Conservation (phyloP, 208 protist genomes). For the Willaertia magna region DNA sequence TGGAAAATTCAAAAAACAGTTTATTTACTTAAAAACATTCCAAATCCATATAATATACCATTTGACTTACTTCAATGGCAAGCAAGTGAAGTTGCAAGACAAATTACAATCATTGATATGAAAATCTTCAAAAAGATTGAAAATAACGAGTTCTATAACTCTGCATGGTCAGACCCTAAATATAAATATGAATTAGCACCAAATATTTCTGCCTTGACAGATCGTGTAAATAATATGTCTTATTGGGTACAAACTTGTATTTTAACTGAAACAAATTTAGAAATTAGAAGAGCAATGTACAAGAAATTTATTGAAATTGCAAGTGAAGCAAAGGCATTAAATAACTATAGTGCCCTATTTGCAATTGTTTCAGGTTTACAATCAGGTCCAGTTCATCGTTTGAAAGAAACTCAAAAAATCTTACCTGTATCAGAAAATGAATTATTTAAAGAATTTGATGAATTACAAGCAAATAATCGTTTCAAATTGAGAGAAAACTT, state of each 20-base stretch:
- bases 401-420: slow-evolving; percentile 22
- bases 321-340: slow-evolving; percentile 1
- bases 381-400: slow-evolving; percentile 6
- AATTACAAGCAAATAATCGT: neutral
- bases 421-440: slow-evolving; percentile 3
- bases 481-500: neutral
- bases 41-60: neutral
- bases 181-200: slow-evolving; percentile 8
- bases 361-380: slow-evolving; percentile 23
- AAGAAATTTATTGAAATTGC: slow-evolving; percentile 26
- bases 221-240: slow-evolving; percentile 26
- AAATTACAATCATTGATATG: slow-evolving; percentile 19
- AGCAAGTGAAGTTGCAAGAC: slow-evolving; percentile 2
- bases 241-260: slow-evolving; percentile 8
- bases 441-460: slow-evolving; percentile 15
- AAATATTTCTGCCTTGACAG: slow-evolving; percentile 23
- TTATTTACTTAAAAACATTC: neutral
- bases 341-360: slow-evolving; percentile 26
- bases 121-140: slow-evolving; percentile 25
- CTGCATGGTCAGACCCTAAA: neutral
- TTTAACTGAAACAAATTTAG: slow-evolving; percentile 2
- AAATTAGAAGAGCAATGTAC: slow-evolving; percentile 15
- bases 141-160: slow-evolving; percentile 15
- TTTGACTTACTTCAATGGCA: neutral
- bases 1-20: neutral